Conservation (phyloP, 257 asterid species). For the Fraxinus excelsior region DNA sequence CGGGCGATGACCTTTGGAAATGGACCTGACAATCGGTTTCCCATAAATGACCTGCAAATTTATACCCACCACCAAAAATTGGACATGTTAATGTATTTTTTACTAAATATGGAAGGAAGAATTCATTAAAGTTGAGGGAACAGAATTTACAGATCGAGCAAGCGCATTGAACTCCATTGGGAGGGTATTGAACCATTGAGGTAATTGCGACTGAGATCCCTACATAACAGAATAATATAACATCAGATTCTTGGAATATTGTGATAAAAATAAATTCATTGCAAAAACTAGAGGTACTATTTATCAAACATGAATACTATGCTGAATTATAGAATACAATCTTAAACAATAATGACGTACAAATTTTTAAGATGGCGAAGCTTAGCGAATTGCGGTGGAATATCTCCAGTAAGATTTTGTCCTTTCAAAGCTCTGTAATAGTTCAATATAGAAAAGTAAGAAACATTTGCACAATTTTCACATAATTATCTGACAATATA, state of each 20-base stretch:
- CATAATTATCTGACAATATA: not conserved
- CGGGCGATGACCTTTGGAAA: slow-evolving; percentile 66
- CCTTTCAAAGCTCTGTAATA: slow-evolving; percentile 77
- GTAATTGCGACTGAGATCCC: slow-evolving; percentile 89
- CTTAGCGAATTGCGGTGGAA: slow-evolving; percentile 72
- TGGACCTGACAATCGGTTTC: slow-evolving; percentile 86
- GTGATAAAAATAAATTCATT: not conserved
- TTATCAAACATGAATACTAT: slow-evolving; percentile 3
- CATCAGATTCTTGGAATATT: not conserved
- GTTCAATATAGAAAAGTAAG: slow-evolving; percentile 21
- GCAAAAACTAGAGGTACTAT: not conserved
- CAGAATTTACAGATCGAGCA: slow-evolving; percentile 63
- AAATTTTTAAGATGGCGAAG: slow-evolving; percentile 69
- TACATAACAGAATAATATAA: slow-evolving; percentile 33
- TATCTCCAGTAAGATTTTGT: slow-evolving; percentile 71
- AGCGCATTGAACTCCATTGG: slow-evolving; percentile 70
- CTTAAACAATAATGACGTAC: slow-evolving; percentile 44
- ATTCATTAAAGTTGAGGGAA: slow-evolving; percentile 13
- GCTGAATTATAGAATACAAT: slow-evolving; percentile 4
- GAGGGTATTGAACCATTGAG: slow-evolving; percentile 71
- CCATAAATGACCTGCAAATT: slow-evolving; percentile 86
- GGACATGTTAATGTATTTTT: not conserved
- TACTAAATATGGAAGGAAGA: not conserved
- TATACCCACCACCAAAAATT: slow-evolving; percentile 9
- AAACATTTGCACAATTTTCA: not conserved